Conservation (phyloP, 208 protist species). For the Angomonas ambiguus region DNA sequence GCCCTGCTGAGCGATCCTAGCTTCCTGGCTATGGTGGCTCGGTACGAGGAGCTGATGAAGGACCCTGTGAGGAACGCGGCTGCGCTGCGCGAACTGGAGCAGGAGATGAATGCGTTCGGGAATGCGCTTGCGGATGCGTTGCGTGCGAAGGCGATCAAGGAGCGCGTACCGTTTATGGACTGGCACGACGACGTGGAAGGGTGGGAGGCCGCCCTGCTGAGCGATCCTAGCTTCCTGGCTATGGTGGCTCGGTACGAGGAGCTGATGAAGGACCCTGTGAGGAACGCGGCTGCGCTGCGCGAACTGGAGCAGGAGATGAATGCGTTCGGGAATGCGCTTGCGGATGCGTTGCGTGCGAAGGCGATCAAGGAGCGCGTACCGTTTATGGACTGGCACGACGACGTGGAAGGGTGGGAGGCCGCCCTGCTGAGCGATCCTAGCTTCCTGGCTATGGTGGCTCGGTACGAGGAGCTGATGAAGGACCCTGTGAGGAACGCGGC, state of each 20-base stretch:
- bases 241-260: not conserved
- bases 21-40: not conserved
- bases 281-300: not conserved
- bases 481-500: constrained; percentile 13
- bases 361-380: not conserved
- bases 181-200: constrained; percentile 11
- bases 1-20: not conserved
- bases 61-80: not conserved
- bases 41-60: not conserved
- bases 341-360: not conserved
- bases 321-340: constrained; percentile 10
- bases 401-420: constrained; percentile 9
- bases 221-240: not conserved
- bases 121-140: not conserved
- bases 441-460: not conserved
- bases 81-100: not conserved
- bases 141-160: not conserved
- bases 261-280: not conserved
- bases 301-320: constrained; percentile 19
- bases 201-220: constrained; percentile 4
- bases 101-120: not conserved
- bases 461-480: not conserved
- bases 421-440: not conserved
- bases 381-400: constrained; percentile 11
- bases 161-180: constrained; percentile 9